phyloP scores from a whole-genome alignment of 2,329 filamentous ascomycete species.

The Biscogniauxia sp. region DNA sequence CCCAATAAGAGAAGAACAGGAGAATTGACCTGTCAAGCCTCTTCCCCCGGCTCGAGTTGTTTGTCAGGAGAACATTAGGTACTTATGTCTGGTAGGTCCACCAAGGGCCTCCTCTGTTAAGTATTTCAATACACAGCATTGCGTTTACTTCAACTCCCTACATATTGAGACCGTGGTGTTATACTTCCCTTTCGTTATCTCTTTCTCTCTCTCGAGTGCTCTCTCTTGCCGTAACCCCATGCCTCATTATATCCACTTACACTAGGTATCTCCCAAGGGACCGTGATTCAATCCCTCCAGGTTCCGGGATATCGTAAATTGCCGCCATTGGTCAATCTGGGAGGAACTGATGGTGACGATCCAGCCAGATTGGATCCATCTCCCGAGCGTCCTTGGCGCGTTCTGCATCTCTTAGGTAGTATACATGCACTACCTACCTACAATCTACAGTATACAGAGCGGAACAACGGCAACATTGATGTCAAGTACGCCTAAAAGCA shows the following conservation, averaged over 20 bases:
- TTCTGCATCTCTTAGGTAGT: background rate
- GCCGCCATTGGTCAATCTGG: background rate
- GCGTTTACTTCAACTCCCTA: too few relatives aligned
- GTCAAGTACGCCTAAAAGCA: background rate
- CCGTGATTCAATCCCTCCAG: background rate
- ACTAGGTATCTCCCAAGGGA: background rate
- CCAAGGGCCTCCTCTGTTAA: too few relatives aligned
- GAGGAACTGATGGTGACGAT: background rate
- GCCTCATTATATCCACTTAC: background rate
- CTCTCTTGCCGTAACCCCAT: background rate
- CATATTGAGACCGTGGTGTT: too few relatives aligned
- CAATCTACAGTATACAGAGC: background rate
- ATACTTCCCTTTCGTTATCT: background rate
- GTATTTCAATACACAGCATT: too few relatives aligned
- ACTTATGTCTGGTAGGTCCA: too few relatives aligned
- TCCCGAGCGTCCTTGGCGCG: background rate
- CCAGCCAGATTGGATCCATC: background rate
- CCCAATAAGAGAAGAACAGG: too few relatives aligned
- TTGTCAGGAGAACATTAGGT: too few relatives aligned
- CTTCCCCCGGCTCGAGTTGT: too few relatives aligned
- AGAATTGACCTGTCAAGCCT: too few relatives aligned
- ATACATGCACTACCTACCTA: too few relatives aligned
- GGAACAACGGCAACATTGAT: background rate
- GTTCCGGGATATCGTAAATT: background rate
- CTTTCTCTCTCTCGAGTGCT: background rate